A percentile compares a stretch with the other conserved stretches of the same genome.
These are phyloP conservation scores for Nitzschia inconspicua DNA, from an alignment of 108 stramenopile species.

Conservation along the genomic window DNA sequence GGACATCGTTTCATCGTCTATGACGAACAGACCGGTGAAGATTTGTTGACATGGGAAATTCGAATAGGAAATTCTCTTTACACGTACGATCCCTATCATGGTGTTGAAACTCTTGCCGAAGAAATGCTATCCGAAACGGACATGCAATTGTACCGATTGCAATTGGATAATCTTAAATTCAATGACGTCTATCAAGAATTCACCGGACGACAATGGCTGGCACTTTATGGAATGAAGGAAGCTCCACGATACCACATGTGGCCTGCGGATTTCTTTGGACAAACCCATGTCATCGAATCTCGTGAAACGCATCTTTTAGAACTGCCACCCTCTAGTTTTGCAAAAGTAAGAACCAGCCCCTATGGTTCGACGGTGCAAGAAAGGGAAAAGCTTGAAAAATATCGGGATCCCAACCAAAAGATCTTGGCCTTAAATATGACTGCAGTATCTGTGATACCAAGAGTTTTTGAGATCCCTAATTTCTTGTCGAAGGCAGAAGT, in stretches of 20 bases:
- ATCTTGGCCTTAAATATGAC: too few relatives aligned
- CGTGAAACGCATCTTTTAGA: slow-evolving; percentile 46
- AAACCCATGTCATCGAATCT: slow-evolving; percentile 33
- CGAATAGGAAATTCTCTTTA: slow-evolving; percentile 47
- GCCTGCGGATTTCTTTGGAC: slow-evolving; percentile 51
- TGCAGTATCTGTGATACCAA: too few relatives aligned
- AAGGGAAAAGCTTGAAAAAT: too few relatives aligned
- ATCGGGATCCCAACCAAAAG: too few relatives aligned
- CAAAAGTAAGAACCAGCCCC: too few relatives aligned
- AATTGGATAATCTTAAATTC: slow-evolving; percentile 46
- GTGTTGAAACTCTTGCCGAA: slow-evolving; percentile 39
- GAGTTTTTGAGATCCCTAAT: slow-evolving; percentile 84
- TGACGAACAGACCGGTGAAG: not conserved
- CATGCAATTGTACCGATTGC: slow-evolving; percentile 35
- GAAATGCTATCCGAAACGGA: slow-evolving; percentile 27
- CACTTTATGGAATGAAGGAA: slow-evolving; percentile 31
- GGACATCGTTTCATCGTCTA: slow-evolving; percentile 3
- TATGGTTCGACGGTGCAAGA: too few relatives aligned
- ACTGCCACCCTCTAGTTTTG: slow-evolving; percentile 20
- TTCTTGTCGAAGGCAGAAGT: slow-evolving; percentile 81
- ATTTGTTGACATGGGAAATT: slow-evolving; percentile 7
- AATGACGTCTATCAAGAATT: slow-evolving; percentile 32
- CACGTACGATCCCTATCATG: slow-evolving; percentile 57
- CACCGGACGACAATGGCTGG: slow-evolving; percentile 48
- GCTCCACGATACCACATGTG: slow-evolving; percentile 40